Evolutionary conservation across 495 filamentous ascomycete species (phyloP), one percentile per base, ranked within the genome.

Genomic region (Aspergillus leporis): DNA sequence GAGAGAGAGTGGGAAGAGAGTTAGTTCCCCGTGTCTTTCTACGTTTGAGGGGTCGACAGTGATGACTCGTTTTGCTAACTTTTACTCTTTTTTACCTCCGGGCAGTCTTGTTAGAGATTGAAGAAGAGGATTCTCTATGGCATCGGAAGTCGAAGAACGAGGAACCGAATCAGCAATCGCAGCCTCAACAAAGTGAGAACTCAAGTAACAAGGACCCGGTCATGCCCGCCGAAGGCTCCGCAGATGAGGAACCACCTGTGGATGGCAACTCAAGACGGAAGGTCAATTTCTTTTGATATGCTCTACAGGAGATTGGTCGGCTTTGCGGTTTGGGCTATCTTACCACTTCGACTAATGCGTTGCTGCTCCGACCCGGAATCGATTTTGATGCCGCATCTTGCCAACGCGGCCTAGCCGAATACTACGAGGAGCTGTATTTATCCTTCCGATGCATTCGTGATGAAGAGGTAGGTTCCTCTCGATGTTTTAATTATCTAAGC

Each of bases 1-100:
- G 94, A 98, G 70, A 75, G 80, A 65, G 89, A 90, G 67, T 99
- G 95, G 94, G 89, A 93, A 72, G 88, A 95, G 66, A 86, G 90
- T 92, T 62, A 50, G 74, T 75, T n/a, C n/a, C n/a, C n/a, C n/a
- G n/a, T n/a, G n/a, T n/a, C n/a, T 10, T 22, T 50, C 14, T 14
- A 34, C 55, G 25, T 57, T 38, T 3, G 4, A 6, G 0, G 23
- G 40, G 19, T 5, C 32, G 9, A 10, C 3, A 8, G 32, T 14
- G n/a, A 12, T 12, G 21, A n/a, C 2, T 21, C 8, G 34, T 30
- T 23, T 40, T 28, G 12, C 8, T 8, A 9, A 41, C 38, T n/a
- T 41, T 14, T 9, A 10, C 4, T 36, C 10, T 36, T 10, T 36
- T 36, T 14, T 1, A 4, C 30, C 32, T 3, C 13, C n/a, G 38